These are phyloP conservation scores for Loxodes magnus DNA, from an alignment of 73 alveolate species.

Conservation along the genomic window DNA sequence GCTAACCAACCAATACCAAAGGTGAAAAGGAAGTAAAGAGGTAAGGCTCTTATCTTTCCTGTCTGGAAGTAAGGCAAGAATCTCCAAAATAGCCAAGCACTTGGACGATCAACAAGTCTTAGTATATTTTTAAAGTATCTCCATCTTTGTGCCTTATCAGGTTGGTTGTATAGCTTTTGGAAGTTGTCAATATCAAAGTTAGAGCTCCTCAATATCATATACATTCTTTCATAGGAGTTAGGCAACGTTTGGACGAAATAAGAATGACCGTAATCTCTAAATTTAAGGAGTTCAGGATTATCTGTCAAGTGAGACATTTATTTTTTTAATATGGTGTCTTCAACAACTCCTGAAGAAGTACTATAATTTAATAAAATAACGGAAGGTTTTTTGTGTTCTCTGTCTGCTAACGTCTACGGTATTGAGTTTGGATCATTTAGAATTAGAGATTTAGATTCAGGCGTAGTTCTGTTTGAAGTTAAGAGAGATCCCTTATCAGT, in stretches of 20 bases:
- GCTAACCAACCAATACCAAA: not conserved
- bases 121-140: constrained; percentile 1
- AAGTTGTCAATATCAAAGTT: constrained; percentile 9
- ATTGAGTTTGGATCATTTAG: constrained; percentile 46
- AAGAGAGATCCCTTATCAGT: constrained; percentile 28
- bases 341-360: constrained; percentile 1
- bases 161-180: constrained; percentile 1
- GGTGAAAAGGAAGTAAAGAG: not conserved
- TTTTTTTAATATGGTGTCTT: too few relatives aligned
- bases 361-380: not conserved
- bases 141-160: not conserved
- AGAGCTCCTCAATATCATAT: constrained; percentile 1
- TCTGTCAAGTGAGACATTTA: constrained; percentile 16
- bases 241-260: constrained; percentile 2
- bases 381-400: constrained; percentile 43
- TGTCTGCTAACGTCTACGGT: constrained; percentile 44
- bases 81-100: not conserved
- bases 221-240: constrained; percentile 10
- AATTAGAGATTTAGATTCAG: constrained; percentile 57
- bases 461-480: constrained; percentile 47
- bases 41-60: not conserved
- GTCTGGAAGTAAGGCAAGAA: not conserved
- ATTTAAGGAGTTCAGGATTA: constrained; percentile 1
- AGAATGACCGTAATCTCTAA: constrained; percentile 4
- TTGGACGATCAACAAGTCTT: constrained; percentile 3